Percentiles rank a stretch among this genome's conserved stretches.
Evolutionary conservation across 2,329 filamentous ascomycete genomes (phyloP).

Genomic region (Fusarium tupiense): DNA sequence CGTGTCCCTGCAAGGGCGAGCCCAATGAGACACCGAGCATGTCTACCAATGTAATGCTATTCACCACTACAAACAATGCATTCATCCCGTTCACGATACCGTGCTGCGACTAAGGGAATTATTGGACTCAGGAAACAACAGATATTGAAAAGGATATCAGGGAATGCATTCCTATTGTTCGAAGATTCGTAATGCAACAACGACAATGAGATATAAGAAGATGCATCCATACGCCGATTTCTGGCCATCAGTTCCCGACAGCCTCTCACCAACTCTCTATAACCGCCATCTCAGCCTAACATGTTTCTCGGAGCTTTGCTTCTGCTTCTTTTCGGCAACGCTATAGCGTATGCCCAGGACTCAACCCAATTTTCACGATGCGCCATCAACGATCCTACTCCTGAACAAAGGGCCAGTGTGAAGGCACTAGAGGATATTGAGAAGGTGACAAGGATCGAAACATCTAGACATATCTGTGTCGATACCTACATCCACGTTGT

Average conservation of each 20-base stretch:
- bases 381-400: not conserved
- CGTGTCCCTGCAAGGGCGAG: not conserved
- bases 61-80: not conserved
- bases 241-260: fast-evolving
- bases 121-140: not conserved
- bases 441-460: not conserved
- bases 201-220: not conserved
- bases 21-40: not conserved
- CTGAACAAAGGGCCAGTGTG: not conserved
- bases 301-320: not conserved
- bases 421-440: not conserved
- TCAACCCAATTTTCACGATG: not conserved
- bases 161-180: not conserved
- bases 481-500: not conserved
- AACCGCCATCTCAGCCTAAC: no score
- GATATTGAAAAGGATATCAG: not conserved
- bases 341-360: fast-evolving
- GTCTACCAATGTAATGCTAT: not conserved
- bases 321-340: not conserved
- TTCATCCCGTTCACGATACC: not conserved
- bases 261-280: not conserved
- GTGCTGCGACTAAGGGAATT: no score
- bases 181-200: not conserved
- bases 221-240: not conserved
- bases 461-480: not conserved